Conservation (phyloP, 2,329 filamentous ascomycete species). For the Madurella fahalii region DNA sequence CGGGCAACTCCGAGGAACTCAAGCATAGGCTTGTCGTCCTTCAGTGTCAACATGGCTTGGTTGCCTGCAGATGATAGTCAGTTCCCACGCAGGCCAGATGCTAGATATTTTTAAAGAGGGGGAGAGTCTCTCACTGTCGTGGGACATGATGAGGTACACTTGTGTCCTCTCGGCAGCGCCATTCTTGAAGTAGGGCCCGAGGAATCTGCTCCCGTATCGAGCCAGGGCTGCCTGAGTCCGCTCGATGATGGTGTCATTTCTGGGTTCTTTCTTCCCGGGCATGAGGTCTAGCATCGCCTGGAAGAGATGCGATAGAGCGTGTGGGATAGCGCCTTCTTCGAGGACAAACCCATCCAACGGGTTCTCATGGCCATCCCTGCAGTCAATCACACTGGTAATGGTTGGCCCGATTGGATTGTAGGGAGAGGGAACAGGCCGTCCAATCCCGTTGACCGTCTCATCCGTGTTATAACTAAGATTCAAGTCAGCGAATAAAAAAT, state of each 20-base stretch:
- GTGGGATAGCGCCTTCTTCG: slow-evolving; percentile 59
- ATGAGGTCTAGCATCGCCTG: slow-evolving; percentile 54
- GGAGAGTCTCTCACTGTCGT: slow-evolving; percentile 47
- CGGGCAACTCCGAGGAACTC: slow-evolving; percentile 57
- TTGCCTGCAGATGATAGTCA: slow-evolving; percentile 39
- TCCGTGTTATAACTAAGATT: slow-evolving; percentile 53
- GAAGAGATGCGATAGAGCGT: slow-evolving; percentile 52
- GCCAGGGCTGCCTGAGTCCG: slow-evolving; percentile 45
- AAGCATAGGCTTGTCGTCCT: slow-evolving; percentile 56
- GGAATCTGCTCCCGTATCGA: slow-evolving; percentile 47
- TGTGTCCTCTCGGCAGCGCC: slow-evolving; percentile 58
- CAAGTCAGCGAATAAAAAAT: slow-evolving; percentile 23
- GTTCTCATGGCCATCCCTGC: slow-evolving; percentile 48
- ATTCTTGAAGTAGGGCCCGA: slow-evolving; percentile 54
- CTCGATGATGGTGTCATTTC: slow-evolving; percentile 37
- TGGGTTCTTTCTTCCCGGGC: slow-evolving; percentile 42
- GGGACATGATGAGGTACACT: slow-evolving; percentile 63
- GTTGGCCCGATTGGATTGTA: slow-evolving; percentile 57
- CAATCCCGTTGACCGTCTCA: slow-evolving; percentile 53
- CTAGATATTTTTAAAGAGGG: not conserved
- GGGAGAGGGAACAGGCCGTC: slow-evolving; percentile 44
- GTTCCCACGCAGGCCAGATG: slow-evolving; percentile 8
- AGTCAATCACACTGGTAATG: slow-evolving; percentile 60
- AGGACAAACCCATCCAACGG: slow-evolving; percentile 60
- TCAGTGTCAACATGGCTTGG: slow-evolving; percentile 55